These are phyloP conservation scores for Aureobasidium sp. DNA, from an alignment of 2,329 filamentous ascomycete species.

Conservation along the genomic window DNA sequence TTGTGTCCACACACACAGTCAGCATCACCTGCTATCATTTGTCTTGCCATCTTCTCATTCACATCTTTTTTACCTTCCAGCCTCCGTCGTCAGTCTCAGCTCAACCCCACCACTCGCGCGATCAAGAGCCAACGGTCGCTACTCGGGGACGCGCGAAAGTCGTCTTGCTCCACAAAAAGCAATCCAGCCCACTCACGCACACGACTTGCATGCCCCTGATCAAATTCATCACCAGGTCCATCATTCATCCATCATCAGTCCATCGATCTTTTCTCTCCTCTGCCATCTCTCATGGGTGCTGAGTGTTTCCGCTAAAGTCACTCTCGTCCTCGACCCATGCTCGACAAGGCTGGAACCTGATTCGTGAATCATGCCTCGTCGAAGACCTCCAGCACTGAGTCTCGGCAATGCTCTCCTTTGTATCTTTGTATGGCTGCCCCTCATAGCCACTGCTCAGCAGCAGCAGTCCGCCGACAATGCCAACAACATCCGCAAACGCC, in stretches of 20 bases:
- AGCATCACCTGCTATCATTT: neutral
- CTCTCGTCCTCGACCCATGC: neutral
- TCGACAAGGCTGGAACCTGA: conserved; percentile 14
- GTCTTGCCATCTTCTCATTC: neutral
- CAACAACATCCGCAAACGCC: conserved; percentile 13
- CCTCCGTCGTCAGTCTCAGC: conserved; percentile 3
- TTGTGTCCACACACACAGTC: conserved; percentile 7
- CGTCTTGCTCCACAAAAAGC: conserved; percentile 15
- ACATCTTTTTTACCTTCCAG: neutral
- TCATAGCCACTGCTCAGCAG: conserved; percentile 33
- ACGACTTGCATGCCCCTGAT: conserved; percentile 6
- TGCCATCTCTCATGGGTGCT: conserved; percentile 11
- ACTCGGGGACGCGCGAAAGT: conserved; percentile 5
- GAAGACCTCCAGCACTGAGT: conserved; percentile 24
- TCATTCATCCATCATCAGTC: neutral
- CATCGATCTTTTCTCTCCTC: neutral
- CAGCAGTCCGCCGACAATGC: conserved; percentile 25
- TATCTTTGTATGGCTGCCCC: conserved; percentile 24
- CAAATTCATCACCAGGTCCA: neutral
- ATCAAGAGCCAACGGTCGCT: conserved; percentile 5
- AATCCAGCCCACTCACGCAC: conserved; percentile 3
- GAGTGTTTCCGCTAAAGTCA: neutral
- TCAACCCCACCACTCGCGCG: conserved; percentile 5
- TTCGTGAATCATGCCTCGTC: conserved; percentile 26
- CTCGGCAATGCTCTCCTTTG: conserved; percentile 26